Evolutionary conservation across 352 stramenopile genomes (phyloP), one percentile per base, ranked within the genome.

Genomic region (Globisporangium rhizosaccharum): DNA sequence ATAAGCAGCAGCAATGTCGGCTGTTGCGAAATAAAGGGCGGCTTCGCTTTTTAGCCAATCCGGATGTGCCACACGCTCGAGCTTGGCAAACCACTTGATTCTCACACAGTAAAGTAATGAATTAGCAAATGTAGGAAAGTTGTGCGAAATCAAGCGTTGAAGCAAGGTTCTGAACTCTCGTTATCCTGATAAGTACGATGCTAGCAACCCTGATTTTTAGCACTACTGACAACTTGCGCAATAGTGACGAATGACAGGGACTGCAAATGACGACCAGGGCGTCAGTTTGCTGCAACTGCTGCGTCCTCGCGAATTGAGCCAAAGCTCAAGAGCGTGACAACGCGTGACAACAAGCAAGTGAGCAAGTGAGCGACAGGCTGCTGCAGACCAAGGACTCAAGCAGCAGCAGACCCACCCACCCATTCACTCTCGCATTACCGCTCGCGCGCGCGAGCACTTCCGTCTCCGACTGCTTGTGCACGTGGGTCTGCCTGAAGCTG

Each of bases 1-100:
- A 36, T 10, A 5, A 36, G 0, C 9, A 36, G 30, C 30, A 36
- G 30, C 30, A 36, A 36, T 5, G 10, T 44, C 11, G 39, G 11
- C 10, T 4, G 39, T 44, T 44, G 39, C 39, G 11, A 11, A 4
- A 18, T 44, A 3, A 44, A 14, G 39, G 15, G 39, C 11, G 15
- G 15, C 11, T 44, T 18, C 39, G 0, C 25, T 17, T 73, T 75
- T 68, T 25, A 9, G 25, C 67, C 70, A 78, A 78, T 75, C 25
- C 42, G 7, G 36, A 20, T 46, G 51, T 61, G 70, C 64, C 70
- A 78, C 70, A 76, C 65, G 68, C 68, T 30, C 26, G 39, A 44
- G 39, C 6, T 1, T 44, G 11, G 14, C 7, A 44, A 44, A 2
- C 11, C 9, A 18, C 39, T 18, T 15, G 17, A 44, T 44, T 44